Evolutionary conservation across 306 rosid species (phyloP).

Genomic region (Vachellia pachyceras): DNA sequence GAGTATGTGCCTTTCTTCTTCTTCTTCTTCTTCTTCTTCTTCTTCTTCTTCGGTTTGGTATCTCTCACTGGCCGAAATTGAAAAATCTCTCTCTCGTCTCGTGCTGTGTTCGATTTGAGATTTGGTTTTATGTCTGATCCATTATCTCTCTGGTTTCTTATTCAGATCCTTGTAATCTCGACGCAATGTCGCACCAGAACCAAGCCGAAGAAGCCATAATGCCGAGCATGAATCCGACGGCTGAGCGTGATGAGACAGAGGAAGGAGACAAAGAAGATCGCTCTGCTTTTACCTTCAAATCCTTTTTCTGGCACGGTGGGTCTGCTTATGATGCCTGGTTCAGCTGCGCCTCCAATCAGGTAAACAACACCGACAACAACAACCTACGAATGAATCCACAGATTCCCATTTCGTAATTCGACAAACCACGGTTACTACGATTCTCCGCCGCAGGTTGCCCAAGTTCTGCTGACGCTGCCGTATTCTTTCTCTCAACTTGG

Average conservation of each 20-base stretch:
- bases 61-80: too few species aligned
- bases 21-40: too few species aligned
- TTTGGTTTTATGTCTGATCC: slow-evolving; percentile 42
- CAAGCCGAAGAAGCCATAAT: slow-evolving; percentile 77
- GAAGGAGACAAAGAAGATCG: slow-evolving; percentile 55
- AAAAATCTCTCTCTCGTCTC: too few species aligned
- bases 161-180: slow-evolving; percentile 46
- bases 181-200: slow-evolving; percentile 64
- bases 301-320: slow-evolving; percentile 92
- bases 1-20: slow-evolving; percentile 26
- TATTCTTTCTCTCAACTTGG: slow-evolving; percentile 91
- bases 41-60: not conserved
- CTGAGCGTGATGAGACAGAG: slow-evolving; percentile 58
- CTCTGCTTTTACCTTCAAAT: slow-evolving; percentile 50
- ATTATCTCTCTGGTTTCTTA: not conserved
- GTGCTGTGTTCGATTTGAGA: not conserved
- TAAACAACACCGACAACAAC: slow-evolving; percentile 26
- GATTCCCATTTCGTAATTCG: not conserved
- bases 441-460: slow-evolving; percentile 72
- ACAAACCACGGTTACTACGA: not conserved
- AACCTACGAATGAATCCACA: not conserved
- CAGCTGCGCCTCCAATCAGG: slow-evolving; percentile 97
- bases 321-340: slow-evolving; percentile 98
- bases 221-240: slow-evolving; percentile 52
- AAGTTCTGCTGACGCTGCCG: slow-evolving; percentile 90